Conservation (phyloP, 1,139 yeast species). For the Nakaseomyces sp. region DNA sequence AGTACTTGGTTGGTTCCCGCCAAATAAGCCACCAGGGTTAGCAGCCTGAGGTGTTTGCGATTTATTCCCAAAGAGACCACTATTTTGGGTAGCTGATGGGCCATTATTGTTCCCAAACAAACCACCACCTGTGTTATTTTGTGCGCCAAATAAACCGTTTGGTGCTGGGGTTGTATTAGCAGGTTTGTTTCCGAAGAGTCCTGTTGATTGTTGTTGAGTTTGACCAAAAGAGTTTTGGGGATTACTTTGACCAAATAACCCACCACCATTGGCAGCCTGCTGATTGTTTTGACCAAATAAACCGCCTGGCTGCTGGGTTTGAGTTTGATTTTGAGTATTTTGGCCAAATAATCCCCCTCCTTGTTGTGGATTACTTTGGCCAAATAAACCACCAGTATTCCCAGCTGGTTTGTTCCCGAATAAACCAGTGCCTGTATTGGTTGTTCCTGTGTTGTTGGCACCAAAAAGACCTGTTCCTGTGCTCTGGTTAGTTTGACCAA, state of each 20-base stretch:
- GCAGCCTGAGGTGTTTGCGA: neutral
- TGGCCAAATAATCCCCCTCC: slow-evolving; percentile 8
- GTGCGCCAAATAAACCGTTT: slow-evolving; percentile 7
- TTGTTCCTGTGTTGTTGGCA: slow-evolving; percentile 6
- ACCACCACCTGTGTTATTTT: slow-evolving; percentile 11
- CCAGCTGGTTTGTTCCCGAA: slow-evolving; percentile 31
- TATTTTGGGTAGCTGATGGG: slow-evolving; percentile 8
- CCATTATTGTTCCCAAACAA: slow-evolving; percentile 13
- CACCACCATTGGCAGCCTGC: slow-evolving; percentile 16
- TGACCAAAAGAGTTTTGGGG: slow-evolving; percentile 10
- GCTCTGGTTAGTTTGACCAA: slow-evolving; percentile 22
- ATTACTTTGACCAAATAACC: slow-evolving; percentile 28
- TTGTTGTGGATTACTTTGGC: slow-evolving; percentile 15
- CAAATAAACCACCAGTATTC: slow-evolving; percentile 29
- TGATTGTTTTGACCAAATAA: slow-evolving; percentile 9
- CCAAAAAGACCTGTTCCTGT: slow-evolving; percentile 30
- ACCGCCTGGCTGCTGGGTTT: slow-evolving; percentile 21
- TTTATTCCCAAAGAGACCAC: slow-evolving; percentile 27
- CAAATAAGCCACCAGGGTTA: slow-evolving; percentile 4
- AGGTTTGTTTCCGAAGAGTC: slow-evolving; percentile 29
- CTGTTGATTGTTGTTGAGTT: slow-evolving; percentile 13
- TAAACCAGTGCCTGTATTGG: slow-evolving; percentile 26
- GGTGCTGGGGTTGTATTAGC: slow-evolving; percentile 6
- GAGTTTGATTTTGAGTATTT: slow-evolving; percentile 31
- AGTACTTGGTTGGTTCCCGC: neutral